Percentiles rank a stretch among this genome's conserved stretches.
These are phyloP conservation scores for Collariella sp. DNA, from an alignment of 495 filamentous ascomycete species.

Conservation along the genomic window DNA sequence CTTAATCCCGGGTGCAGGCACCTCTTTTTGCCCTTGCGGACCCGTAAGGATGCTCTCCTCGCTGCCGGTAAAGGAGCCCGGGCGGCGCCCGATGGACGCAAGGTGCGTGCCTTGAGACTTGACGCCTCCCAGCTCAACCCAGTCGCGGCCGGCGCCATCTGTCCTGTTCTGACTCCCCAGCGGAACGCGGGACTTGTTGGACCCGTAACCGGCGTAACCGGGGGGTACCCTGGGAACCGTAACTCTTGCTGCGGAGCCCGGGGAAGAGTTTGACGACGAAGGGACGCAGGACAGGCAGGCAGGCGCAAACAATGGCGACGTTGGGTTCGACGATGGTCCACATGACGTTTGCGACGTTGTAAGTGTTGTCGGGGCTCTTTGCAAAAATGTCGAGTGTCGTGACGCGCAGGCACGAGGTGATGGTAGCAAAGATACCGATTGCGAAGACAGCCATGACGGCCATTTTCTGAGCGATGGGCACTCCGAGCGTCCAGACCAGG, in stretches of 20 bases:
- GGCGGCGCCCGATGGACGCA: neutral
- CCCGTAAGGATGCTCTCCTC: neutral
- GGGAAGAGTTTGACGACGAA: neutral
- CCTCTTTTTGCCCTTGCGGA: neutral
- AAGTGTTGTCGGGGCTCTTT: conserved; percentile 15
- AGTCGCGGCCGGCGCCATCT: neutral
- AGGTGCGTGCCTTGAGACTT: neutral
- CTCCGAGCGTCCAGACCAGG: conserved; percentile 26
- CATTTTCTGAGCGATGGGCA: conserved; percentile 27
- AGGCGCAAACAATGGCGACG: conserved; percentile 40
- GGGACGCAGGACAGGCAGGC: conserved; percentile 31
- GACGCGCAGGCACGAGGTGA: conserved; percentile 20
- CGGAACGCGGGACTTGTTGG: neutral
- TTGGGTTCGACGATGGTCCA: conserved; percentile 43
- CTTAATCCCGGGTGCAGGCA: neutral
- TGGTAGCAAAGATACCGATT: conserved; percentile 25
- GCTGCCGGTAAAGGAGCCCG: neutral
- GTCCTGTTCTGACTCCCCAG: neutral
- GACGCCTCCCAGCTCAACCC: conserved; percentile 1
- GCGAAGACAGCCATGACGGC: conserved; percentile 32
- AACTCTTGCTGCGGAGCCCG: neutral
- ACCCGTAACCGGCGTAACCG: neutral
- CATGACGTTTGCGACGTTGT: conserved; percentile 31
- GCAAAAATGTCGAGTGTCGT: conserved; percentile 16
- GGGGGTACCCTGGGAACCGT: neutral